Percentiles rank a stretch among this genome's conserved stretches.
These are phyloP conservation scores for Vitis rupestris DNA, from an alignment of 164 flowering plant genomes.

Conservation along the genomic window DNA sequence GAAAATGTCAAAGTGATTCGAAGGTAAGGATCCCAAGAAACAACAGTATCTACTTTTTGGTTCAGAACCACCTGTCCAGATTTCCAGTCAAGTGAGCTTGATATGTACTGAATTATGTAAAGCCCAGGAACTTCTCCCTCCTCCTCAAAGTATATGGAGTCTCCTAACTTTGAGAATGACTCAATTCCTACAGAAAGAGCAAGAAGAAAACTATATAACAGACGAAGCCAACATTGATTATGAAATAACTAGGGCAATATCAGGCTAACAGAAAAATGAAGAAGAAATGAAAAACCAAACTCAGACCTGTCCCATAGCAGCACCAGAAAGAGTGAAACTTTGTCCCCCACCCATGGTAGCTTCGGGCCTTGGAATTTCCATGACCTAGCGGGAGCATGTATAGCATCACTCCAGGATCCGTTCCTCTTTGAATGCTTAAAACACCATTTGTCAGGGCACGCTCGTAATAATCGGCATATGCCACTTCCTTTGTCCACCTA, in stretches of 20 bases:
- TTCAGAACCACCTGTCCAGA: conserved; percentile 44
- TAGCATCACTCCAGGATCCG: conserved; percentile 87
- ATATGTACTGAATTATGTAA: conserved; percentile 75
- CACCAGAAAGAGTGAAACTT: conserved; percentile 77
- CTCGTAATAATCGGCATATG: conserved; percentile 95
- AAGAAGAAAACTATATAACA: neutral
- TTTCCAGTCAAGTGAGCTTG: conserved; percentile 79
- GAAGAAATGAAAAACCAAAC: neutral
- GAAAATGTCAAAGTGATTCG: conserved; percentile 50
- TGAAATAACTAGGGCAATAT: neutral
- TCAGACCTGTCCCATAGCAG: conserved; percentile 92
- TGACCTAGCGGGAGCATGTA: conserved; percentile 88
- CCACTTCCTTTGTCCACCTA: conserved; percentile 87
- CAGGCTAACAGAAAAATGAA: neutral
- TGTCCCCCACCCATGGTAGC: conserved; percentile 91
- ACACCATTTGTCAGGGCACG: conserved; percentile 94
- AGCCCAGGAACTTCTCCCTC: conserved; percentile 49
- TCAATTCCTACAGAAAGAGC: conserved; percentile 60
- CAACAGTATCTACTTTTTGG: conserved; percentile 60
- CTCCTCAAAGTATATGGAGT: conserved; percentile 89
- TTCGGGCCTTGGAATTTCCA: conserved; percentile 68
- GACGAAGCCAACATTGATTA: neutral
- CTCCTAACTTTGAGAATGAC: conserved; percentile 95
- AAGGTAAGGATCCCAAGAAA: conserved; percentile 66
- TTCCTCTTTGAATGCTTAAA: conserved; percentile 85